Base-by-base conservation (phyloP, 176 grass and related monocot genomes). In the Juncus inflexus region DNA sequence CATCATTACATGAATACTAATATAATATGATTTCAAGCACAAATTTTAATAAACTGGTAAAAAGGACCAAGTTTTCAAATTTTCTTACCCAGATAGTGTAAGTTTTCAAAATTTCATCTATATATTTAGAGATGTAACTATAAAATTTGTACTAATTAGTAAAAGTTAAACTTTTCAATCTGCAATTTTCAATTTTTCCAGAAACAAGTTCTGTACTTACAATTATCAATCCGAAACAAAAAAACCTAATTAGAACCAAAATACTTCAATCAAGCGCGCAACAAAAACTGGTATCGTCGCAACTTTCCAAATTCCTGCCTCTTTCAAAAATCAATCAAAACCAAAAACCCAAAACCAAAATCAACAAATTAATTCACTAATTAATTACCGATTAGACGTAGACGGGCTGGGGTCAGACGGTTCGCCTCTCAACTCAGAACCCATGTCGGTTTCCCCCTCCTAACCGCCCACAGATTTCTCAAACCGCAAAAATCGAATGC, bases 321-420 rank as follows among this genome's bases (percentile, higher is more conserved):
- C 35, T 61, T 61, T 6, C 13, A 61, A 61, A 61, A 61, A 61
- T 28, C 19, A 61, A 61, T 6, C 43, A 5, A 47, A 61, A 61
- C 4, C 4, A 7, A 5, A 61, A 61, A 5, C 7, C 7, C 11
- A 61, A 61, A 7, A 0, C 19, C 19, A 28, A 28, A 28, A 28
- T 28, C 19, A 28, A 28, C 19, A 28, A 28, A 28, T 28, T 28
- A 28, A 28, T 28, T 7, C 13, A 61, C 7, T 7, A 61, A 61
- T 15, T 7, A 61, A 36, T 61, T 15, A 19, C 35, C 15, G 15
- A 12, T 61, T 15, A 3, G 57, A 36, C 19, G 19, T 28, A 28
- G 19, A 28, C 19, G 19, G 19, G 19, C 19, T 28, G 19, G 19
- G 19, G 19, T 28, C 19, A 28, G 19, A 28, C 19, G 19, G 19